These are phyloP conservation scores for Calonectria hongkongensis DNA, from an alignment of 2,329 filamentous ascomycete genomes.

Conservation along the genomic window DNA sequence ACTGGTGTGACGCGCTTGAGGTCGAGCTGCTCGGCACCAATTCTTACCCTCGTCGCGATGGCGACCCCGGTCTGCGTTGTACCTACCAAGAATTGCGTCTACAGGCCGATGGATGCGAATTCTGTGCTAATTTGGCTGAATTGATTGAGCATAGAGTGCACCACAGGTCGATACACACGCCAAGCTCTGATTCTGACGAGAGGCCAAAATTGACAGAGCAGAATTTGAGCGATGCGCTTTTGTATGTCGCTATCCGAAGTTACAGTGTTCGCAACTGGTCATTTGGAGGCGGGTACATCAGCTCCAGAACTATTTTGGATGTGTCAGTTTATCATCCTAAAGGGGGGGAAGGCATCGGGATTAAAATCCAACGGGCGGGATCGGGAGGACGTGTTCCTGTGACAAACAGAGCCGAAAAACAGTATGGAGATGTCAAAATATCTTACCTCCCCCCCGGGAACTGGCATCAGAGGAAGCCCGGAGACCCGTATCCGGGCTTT, in stretches of 20 bases:
- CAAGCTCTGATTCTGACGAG: no score
- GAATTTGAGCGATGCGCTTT: background rate
- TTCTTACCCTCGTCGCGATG: no score
- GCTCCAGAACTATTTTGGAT: background rate
- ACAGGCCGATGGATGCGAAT: background rate
- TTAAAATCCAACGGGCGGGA: constrained; percentile 6
- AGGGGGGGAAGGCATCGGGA: background rate
- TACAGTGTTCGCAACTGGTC: constrained; percentile 11
- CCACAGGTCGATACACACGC: background rate
- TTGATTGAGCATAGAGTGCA: constrained; percentile 2
- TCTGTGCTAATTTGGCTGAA: background rate
- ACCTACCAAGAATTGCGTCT: background rate
- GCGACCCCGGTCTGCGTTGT: no score
- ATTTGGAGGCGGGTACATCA: background rate
- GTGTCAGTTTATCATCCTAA: background rate
- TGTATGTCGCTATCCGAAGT: no score
- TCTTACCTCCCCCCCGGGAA: background rate
- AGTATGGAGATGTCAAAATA: background rate
- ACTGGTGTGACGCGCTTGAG: no score
- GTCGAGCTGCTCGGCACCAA: no score
- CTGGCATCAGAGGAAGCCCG: background rate
- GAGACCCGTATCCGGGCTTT: background rate
- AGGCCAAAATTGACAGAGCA: background rate
- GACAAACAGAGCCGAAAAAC: background rate
- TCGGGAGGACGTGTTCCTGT: constrained; percentile 7